A percentile compares a stretch with the other conserved stretches of the same genome.
Conservation (phyloP, 73 alveolate genomes). For the Paramecium pentaurelia region DNA sequence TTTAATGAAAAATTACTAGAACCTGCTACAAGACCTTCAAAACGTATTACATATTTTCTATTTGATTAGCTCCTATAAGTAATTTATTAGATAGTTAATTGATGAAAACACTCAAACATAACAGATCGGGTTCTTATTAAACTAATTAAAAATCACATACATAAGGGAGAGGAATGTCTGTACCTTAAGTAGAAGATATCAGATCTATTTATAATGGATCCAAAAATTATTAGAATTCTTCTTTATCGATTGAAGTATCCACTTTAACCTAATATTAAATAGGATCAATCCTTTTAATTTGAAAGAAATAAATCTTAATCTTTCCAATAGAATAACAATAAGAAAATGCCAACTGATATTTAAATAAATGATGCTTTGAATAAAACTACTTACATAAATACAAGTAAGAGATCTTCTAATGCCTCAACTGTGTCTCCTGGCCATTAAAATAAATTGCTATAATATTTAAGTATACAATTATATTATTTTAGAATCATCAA, state of each 20-base stretch:
- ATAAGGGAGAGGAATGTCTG: constrained; percentile 14
- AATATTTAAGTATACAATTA: neutral
- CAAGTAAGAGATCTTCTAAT: neutral
- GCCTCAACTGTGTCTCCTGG: neutral
- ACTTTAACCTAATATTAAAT: neutral
- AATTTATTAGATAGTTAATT: neutral
- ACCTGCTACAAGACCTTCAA: constrained; percentile 52
- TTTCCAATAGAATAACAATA: neutral
- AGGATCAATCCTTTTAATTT: neutral
- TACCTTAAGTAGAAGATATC: neutral
- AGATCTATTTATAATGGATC: neutral
- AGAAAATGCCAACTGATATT: neutral
- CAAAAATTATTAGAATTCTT: neutral
- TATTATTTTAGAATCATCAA: neutral
- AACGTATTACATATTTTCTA: neutral
- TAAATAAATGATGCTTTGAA: neutral
- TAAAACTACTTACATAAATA: neutral
- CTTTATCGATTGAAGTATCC: neutral
- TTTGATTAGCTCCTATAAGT: neutral
- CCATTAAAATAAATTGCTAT: neutral
- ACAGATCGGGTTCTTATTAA: constrained; percentile 18
- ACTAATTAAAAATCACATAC: neutral
- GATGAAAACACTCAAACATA: neutral
- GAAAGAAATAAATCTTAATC: constrained; percentile 3
- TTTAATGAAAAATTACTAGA: constrained; percentile 27